Conservation (phyloP, 306 rosid species). For the Cicer chorassanicum region DNA sequence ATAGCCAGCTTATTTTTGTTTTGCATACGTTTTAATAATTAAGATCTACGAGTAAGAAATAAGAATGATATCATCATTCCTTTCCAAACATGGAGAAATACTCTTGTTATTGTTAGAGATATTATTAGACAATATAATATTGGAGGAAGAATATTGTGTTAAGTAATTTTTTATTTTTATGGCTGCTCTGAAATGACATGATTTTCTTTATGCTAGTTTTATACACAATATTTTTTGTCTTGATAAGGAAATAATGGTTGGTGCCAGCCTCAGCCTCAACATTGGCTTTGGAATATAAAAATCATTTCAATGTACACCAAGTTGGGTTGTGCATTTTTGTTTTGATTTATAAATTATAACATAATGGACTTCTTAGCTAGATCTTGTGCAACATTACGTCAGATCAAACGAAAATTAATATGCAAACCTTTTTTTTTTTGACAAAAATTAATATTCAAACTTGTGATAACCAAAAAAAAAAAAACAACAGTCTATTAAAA, state of each 20-base stretch:
- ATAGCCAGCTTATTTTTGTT: too few relatives aligned
- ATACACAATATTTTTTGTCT: conserved; percentile 9
- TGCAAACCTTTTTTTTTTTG: too few relatives aligned
- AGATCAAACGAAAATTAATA: neutral
- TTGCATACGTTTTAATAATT: too few relatives aligned
- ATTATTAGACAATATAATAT: too few relatives aligned
- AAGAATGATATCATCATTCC: too few relatives aligned
- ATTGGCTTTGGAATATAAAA: too few relatives aligned
- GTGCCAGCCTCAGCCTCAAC: neutral
- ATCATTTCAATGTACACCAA: neutral
- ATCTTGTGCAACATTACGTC: conserved; percentile 3
- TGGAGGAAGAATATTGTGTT: too few relatives aligned
- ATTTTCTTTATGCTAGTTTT: conserved; percentile 21
- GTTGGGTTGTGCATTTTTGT: conserved; percentile 22
- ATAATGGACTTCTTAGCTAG: conserved; percentile 36
- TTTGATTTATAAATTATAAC: neutral
- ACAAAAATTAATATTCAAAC: neutral
- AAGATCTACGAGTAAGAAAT: too few relatives aligned
- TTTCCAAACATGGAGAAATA: too few relatives aligned
- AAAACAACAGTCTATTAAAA: too few relatives aligned
- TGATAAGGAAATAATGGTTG: conserved; percentile 34
- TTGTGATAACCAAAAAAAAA: neutral
- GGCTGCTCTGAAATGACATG: conserved; percentile 1
- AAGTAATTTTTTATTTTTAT: too few relatives aligned
- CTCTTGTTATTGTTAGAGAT: too few relatives aligned